These are phyloP conservation scores for Dioscorea dumetorum DNA, from an alignment of 106 monocot species.

Conservation along the genomic window DNA sequence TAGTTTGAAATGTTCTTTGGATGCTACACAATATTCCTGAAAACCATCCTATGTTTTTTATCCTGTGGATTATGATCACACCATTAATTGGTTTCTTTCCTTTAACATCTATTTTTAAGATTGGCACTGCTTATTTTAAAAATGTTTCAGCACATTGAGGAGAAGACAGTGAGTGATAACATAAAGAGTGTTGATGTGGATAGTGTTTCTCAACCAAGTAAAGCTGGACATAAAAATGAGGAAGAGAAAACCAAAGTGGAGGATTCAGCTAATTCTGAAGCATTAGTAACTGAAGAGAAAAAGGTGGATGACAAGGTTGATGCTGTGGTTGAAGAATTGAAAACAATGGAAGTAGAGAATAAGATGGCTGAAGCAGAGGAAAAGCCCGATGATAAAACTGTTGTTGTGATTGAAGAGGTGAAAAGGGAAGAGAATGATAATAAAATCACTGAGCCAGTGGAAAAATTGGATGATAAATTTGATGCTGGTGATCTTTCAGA, in stretches of 20 bases:
- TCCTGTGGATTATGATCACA: no score
- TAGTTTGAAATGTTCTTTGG: no score
- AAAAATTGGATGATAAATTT: background rate
- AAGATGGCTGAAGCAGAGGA: constrained; percentile 8
- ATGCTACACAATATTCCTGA: no score
- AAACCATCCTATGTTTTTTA: no score
- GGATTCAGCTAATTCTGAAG: background rate
- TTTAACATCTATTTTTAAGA: no score
- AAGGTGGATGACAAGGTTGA: background rate
- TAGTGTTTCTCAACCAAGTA: background rate
- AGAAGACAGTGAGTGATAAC: background rate
- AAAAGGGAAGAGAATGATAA: background rate
- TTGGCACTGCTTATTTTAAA: background rate
- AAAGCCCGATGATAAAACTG: constrained; percentile 3
- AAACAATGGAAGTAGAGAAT: background rate
- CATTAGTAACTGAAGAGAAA: constrained; percentile 2
- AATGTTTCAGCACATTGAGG: constrained; percentile 12
- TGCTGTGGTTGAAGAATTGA: constrained; percentile 11
- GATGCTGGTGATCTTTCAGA: background rate
- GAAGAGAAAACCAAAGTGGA: constrained; percentile 5
- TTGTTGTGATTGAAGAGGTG: constrained; percentile 4
- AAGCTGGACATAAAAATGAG: background rate
- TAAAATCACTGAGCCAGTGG: background rate
- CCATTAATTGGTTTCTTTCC: no score
- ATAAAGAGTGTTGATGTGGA: constrained; percentile 6